These are phyloP conservation scores for Dictyophora rubrovolvata DNA, from an alignment of 768 basidiomycete genomes.

Conservation along the genomic window DNA sequence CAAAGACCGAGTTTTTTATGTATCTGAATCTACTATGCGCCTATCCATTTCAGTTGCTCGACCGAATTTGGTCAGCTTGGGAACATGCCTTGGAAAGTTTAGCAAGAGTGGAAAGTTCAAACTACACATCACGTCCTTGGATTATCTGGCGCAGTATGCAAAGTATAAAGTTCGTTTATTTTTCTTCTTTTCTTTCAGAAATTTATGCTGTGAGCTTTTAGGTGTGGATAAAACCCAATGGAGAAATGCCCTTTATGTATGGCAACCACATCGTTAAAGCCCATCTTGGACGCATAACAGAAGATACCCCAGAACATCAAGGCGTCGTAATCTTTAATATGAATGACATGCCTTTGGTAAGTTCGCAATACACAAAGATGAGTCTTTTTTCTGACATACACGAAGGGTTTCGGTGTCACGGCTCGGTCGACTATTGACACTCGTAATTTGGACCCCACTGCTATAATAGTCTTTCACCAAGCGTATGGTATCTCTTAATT, in stretches of 20 bases:
- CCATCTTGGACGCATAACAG: constrained; percentile 96
- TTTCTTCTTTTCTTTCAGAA: not conserved
- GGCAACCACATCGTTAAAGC: constrained; percentile 98
- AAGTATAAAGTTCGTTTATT: constrained; percentile 76
- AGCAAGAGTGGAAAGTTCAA: constrained; percentile 97
- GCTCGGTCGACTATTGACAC: constrained; percentile 94
- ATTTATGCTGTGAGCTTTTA: constrained; percentile 21
- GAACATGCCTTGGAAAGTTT: constrained; percentile 97
- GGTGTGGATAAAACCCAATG: constrained; percentile 99
- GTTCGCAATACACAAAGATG: constrained; percentile 16
- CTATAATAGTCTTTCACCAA: constrained; percentile 97
- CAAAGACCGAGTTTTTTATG: constrained; percentile 92
- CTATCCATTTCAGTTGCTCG: constrained; percentile 86
- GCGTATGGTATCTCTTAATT: constrained; percentile 44
- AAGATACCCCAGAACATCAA: constrained; percentile 98
- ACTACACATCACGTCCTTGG: constrained; percentile 87
- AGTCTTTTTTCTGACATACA: constrained; percentile 11
- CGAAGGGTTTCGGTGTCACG: constrained; percentile 94
- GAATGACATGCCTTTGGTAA: constrained; percentile 85
- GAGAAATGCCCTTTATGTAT: constrained; percentile 98
- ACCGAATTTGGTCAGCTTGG: constrained; percentile 83
- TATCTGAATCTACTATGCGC: constrained; percentile 90
- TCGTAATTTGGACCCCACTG: constrained; percentile 91
- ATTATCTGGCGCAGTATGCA: constrained; percentile 90
- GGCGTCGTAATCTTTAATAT: constrained; percentile 96